Percentiles rank a stretch among this genome's conserved stretches.
phyloP scores from a whole-genome alignment of 352 stramenopile species.

The Phytophthora ohioensis region DNA sequence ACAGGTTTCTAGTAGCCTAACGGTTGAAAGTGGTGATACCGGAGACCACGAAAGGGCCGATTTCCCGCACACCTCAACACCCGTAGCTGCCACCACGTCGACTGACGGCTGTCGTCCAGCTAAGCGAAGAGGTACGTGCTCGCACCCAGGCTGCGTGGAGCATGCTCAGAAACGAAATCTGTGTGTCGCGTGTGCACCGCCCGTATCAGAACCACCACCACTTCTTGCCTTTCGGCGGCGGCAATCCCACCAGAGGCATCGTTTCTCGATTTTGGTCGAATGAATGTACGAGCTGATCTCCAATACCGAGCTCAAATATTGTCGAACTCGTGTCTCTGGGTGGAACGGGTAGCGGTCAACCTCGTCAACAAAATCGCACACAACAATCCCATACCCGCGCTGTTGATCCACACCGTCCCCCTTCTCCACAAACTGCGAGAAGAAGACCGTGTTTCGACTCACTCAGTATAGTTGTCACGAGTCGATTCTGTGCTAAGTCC shows the following conservation, averaged over 20 bases:
- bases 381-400: slow-evolving; percentile 27
- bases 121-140: too few relatives aligned
- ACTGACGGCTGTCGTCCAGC: too few relatives aligned
- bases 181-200: slow-evolving; percentile 24
- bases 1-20: too few relatives aligned
- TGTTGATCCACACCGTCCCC: slow-evolving; percentile 11
- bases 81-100: too few relatives aligned
- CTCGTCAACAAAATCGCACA: slow-evolving; percentile 39
- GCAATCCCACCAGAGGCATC: neutral
- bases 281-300: slow-evolving; percentile 29
- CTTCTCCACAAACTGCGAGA: slow-evolving; percentile 31
- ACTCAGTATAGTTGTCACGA: slow-evolving; percentile 34
- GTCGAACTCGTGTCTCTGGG: slow-evolving; percentile 20
- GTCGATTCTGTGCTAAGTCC: slow-evolving; percentile 44
- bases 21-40: too few relatives aligned
- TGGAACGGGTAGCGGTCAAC: slow-evolving; percentile 37
- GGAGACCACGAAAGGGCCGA: too few relatives aligned
- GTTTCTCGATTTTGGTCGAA: neutral
- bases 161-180: too few relatives aligned
- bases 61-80: too few relatives aligned
- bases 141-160: too few relatives aligned
- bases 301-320: slow-evolving; percentile 32
- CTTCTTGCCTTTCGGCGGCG: neutral
- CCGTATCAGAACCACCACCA: slow-evolving; percentile 20
- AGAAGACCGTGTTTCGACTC: slow-evolving; percentile 49